Base-by-base conservation (phyloP, 2,329 filamentous ascomycete species). In the Aspergillus calidoustus region DNA sequence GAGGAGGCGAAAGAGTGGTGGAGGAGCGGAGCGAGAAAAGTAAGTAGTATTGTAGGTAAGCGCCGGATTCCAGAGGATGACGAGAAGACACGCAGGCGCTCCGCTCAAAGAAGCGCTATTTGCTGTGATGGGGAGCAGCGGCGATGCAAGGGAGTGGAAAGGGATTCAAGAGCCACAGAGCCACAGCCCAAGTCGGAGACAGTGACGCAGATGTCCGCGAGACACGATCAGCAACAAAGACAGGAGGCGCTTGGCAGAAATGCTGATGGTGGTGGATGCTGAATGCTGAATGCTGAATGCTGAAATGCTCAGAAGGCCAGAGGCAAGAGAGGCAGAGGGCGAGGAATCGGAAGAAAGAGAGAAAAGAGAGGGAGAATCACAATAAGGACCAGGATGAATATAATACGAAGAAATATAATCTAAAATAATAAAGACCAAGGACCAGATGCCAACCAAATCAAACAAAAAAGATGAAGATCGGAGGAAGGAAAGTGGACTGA, bases 121-220 rank as follows among this genome's bases (percentile, higher is more conserved):
- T 66, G 63, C 59, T 57, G 64, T 54, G 57, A 60, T 61, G 63
- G 46, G 55, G 64, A 63, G 53, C 57, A 60, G 58, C 46, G 56
- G 57, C 53, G 59, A 70, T 64, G 68, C 67, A 68, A 70, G 66
- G 67, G 66, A 69, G 66, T 58, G 55, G 64, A 63, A 68, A 70
- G 66, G 65, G 64, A 70, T 67, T 41, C 57, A 49, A 64, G 59
- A 69, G 62, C 59, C 64, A 66, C 65, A 64, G 59, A 69, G 62
- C 59, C 64, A 66, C 65, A 70, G 67, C 61, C 65, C 63, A 65
- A 65, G 66, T 69, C 66, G 62, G 64, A 25, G 34, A 50, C 59
- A 66, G 62, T 65, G 67, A 71, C 66, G 68, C 69, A 70, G 68
- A 68, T 65, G 69, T 66, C 69, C 69, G 68, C 63, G 59, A 65